Evolutionary conservation across 2,329 filamentous ascomycete genomes (phyloP).

Genomic region (Diaporthe amygdali): DNA sequence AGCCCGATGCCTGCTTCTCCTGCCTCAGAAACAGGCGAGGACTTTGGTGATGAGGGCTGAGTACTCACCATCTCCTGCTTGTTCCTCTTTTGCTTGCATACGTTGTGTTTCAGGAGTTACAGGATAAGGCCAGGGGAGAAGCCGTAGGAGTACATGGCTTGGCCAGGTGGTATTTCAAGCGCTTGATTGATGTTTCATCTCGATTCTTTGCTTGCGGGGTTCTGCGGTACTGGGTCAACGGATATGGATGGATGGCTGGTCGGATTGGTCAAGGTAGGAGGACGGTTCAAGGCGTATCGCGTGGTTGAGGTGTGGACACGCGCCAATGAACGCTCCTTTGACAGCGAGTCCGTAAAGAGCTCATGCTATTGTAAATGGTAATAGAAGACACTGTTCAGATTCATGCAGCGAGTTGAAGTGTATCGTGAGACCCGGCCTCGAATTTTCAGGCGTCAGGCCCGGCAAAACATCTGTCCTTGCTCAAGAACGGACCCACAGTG

Average conservation of each 20-base stretch:
- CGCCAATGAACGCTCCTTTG: neutral
- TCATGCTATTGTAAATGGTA: neutral
- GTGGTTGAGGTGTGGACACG: neutral
- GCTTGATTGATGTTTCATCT: neutral
- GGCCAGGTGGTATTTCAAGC: neutral
- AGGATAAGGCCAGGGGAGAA: neutral
- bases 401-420: neutral
- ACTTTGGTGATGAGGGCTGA: conserved; percentile 5
- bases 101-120: conserved; percentile 1
- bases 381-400: neutral
- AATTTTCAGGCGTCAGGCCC: too few relatives aligned
- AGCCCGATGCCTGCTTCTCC: conserved; percentile 21
- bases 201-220: neutral
- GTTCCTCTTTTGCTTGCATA: neutral
- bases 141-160: neutral
- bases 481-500: too few relatives aligned
- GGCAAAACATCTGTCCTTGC: too few relatives aligned
- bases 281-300: neutral
- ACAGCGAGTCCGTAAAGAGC: neutral
- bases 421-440: neutral
- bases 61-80: neutral
- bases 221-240: neutral
- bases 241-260: neutral
- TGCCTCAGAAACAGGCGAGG: conserved; percentile 12
- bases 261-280: neutral